A percentile compares a stretch with the other conserved stretches of the same genome.
phyloP scores from a whole-genome alignment of 495 filamentous ascomycete species.

The Amphirosellinia nigrospora region DNA sequence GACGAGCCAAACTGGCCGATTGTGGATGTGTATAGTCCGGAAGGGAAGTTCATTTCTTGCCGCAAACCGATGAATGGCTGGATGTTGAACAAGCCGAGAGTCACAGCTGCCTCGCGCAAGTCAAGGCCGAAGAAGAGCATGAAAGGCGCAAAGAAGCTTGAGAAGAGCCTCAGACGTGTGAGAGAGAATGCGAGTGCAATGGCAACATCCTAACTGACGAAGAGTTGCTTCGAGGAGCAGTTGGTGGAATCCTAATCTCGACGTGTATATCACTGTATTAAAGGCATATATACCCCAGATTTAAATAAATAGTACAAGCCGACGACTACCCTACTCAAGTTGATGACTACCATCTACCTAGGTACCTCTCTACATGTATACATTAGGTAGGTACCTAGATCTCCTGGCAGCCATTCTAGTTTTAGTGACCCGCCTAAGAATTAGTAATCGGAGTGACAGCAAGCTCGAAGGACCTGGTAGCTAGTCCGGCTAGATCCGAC shows the following conservation, averaged over 20 bases:
- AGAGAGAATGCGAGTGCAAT: conserved; percentile 1
- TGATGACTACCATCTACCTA: neutral
- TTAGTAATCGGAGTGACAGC: neutral
- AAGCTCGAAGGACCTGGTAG: neutral
- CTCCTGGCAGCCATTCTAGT: neutral
- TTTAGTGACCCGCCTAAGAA: neutral
- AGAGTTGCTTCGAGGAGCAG: neutral
- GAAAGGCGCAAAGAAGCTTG: conserved; percentile 62
- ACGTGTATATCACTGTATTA: neutral
- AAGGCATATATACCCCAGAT: neutral
- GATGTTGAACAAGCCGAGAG: conserved; percentile 52
- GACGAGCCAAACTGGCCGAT: conserved; percentile 59
- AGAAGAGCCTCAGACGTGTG: conserved; percentile 44
- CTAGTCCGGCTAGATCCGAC: conserved; percentile 18
- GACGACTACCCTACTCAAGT: neutral
- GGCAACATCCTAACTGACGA: neutral
- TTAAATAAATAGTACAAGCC: neutral
- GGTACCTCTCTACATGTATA: no score
- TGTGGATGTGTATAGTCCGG: conserved; percentile 84
- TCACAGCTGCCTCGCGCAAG: conserved; percentile 29
- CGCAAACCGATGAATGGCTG: conserved; percentile 78
- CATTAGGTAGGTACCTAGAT: no score
- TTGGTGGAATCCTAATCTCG: conserved; percentile 5
- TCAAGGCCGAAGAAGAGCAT: conserved; percentile 61
- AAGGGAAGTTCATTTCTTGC: conserved; percentile 74